phyloP scores from a whole-genome alignment of 768 basidiomycete species.

The Xerocomellus amylosporus region DNA sequence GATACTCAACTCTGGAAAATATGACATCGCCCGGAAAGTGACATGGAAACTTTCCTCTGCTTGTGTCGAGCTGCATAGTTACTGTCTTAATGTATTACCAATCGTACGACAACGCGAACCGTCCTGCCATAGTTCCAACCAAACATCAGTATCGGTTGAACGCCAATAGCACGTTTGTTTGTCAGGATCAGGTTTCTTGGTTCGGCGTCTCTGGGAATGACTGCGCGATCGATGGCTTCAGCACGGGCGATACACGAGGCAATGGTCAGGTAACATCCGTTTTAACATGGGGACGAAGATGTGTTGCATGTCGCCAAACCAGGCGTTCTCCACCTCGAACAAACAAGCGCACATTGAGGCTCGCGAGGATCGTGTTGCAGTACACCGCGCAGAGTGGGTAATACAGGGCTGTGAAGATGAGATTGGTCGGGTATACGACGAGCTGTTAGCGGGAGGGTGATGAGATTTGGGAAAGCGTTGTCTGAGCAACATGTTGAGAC shows the following conservation, averaged over 20 bases:
- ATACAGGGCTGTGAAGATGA: conserved; percentile 26
- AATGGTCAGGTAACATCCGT: background rate
- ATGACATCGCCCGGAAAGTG: too few relatives aligned
- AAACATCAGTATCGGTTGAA: background rate
- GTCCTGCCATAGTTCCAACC: conserved; percentile 26
- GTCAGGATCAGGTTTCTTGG: conserved; percentile 62
- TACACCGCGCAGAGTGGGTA: conserved; percentile 34
- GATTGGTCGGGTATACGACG: conserved; percentile 23
- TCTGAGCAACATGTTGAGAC: too few relatives aligned
- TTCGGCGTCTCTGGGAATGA: conserved; percentile 57
- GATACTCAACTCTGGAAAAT: too few relatives aligned
- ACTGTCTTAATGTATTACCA: background rate
- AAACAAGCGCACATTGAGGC: conserved; percentile 28
- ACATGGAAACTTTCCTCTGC: too few relatives aligned
- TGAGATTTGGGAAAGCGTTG: background rate
- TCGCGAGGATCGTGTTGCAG: conserved; percentile 34
- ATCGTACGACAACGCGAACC: background rate
- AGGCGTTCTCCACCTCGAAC: conserved; percentile 18
- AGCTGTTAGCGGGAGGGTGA: conserved; percentile 8
- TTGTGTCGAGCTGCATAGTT: background rate
- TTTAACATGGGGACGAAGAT: background rate
- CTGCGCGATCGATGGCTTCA: conserved; percentile 54
- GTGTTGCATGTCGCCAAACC: background rate
- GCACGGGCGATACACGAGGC: background rate
- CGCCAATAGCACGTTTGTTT: conserved; percentile 50